These are phyloP conservation scores for Alternaria ethzedia DNA, from an alignment of 2,329 filamentous ascomycete genomes.

Conservation along the genomic window DNA sequence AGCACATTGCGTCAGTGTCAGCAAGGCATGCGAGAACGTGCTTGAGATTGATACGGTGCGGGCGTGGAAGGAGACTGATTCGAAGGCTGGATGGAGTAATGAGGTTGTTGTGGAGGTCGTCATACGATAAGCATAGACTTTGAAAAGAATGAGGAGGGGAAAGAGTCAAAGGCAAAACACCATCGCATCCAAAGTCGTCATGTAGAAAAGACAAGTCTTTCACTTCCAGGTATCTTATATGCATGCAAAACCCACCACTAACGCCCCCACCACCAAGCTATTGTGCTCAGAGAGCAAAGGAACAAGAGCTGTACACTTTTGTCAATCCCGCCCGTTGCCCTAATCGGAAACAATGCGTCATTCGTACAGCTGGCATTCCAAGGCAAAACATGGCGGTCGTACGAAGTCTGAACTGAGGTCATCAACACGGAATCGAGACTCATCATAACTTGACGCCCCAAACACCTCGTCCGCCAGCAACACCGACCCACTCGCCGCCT, in stretches of 20 bases:
- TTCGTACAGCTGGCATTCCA: not conserved
- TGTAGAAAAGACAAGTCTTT: not conserved
- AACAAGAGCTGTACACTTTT: not conserved
- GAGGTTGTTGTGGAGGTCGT: conserved; percentile 44
- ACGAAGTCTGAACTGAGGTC: not conserved
- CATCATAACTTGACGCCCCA: conserved; percentile 71
- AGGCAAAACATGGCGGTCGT: not conserved
- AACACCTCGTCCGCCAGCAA: conserved; percentile 79
- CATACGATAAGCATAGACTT: conserved; percentile 24
- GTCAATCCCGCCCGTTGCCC: not conserved
- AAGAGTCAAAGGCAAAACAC: not conserved
- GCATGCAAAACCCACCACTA: not conserved
- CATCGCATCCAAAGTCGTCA: not conserved
- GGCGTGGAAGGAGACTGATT: conserved; percentile 78
- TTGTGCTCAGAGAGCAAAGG: not conserved
- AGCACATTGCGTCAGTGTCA: conserved; percentile 66
- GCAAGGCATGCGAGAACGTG: conserved; percentile 61
- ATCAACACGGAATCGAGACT: not conserved
- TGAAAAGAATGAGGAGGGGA: not conserved
- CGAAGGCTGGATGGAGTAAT: conserved; percentile 78
- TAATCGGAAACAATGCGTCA: not conserved
- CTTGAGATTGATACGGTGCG: conserved; percentile 77
- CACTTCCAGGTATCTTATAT: conserved; percentile 5
- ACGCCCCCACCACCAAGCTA: not conserved
- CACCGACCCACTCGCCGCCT: conserved; percentile 81